Base-by-base conservation (phyloP, 345 rosid species). In the Citropsis articulata region DNA sequence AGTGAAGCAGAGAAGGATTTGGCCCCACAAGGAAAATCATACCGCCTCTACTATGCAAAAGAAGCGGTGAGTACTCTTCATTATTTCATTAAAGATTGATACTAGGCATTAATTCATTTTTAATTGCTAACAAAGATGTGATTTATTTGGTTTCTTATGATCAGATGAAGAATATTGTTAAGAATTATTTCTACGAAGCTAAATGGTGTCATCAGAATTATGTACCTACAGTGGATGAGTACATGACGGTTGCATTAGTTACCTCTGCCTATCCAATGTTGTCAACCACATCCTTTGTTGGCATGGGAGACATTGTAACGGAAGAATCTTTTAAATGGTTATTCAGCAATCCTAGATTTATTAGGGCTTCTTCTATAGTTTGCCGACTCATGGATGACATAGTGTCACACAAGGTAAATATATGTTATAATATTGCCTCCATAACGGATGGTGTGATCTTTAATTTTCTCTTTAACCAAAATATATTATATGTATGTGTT, bases 191-290 rank as follows among this genome's bases (percentile, higher is more conserved):
- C 9, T 18, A 8, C 0, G 87, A 85, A 76, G 82, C 90, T 4
- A 75, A 66, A 60, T 87, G 88, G 86, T 53, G 67, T 1, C 55
- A 81, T 35, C 12, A 63, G 22, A 10, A 70, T 1, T 30, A 83
- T 71, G 61, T 72, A 12, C 88, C 86, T 0, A 73, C 77, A 3
- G 7, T 85, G 45, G 84, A 87, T 18, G 87, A 83, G 75, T 87
- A 82, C 75, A 31, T 77, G 81, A 22, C 40, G 2, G 66, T 80
- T 27, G 78, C 81, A n/a, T 5, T 76, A 13, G 55, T 68, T 8
- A 42, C 84, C 6, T 31, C 73, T 60, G 79, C 19, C 1, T 78
- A 66, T 56, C 28, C 48, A 10, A 10, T 78, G 71, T 72, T 86
- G 28, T 63, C 79, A 27, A 55, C 70, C 5, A 42, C 79, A 14